Percentiles rank a stretch among this genome's conserved stretches.
These are phyloP conservation scores for Candida mattraensis DNA, from an alignment of 805 yeast species.

Conservation along the genomic window DNA sequence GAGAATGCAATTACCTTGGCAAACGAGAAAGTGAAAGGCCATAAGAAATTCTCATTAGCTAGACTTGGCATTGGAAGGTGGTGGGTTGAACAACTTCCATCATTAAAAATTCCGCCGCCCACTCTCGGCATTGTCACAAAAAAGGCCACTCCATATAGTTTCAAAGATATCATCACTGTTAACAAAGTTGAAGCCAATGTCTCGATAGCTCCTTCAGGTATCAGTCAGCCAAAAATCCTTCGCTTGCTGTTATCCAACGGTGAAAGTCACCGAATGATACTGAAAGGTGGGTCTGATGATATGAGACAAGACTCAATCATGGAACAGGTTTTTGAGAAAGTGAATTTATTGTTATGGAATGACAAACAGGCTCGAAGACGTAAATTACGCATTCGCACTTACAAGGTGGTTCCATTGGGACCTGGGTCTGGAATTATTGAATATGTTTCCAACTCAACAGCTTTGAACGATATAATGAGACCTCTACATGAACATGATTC, in stretches of 20 bases:
- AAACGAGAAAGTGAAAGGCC: constrained; percentile 40
- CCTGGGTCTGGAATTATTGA: constrained; percentile 87
- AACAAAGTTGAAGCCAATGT: constrained; percentile 44
- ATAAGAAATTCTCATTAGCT: constrained; percentile 29
- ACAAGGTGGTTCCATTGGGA: constrained; percentile 87
- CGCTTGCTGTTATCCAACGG: constrained; percentile 61
- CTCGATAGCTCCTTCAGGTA: constrained; percentile 73
- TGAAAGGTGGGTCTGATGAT: constrained; percentile 90
- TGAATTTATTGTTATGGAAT: constrained; percentile 59
- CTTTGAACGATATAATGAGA: constrained; percentile 66
- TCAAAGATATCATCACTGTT: constrained; percentile 34
- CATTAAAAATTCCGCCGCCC: constrained; percentile 62
- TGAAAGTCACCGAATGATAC: constrained; percentile 50
- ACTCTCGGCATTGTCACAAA: constrained; percentile 32
- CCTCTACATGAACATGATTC: constrained; percentile 61
- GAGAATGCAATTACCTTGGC: constrained; percentile 53
- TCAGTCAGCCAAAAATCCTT: constrained; percentile 84
- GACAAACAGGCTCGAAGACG: constrained; percentile 59
- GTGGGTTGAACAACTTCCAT: constrained; percentile 56
- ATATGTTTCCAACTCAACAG: constrained; percentile 75
- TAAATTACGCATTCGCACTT: constrained; percentile 70
- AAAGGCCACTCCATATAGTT: constrained; percentile 41
- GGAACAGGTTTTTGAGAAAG: constrained; percentile 95
- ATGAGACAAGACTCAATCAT: constrained; percentile 93
- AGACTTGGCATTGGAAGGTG: constrained; percentile 47